phyloP scores from a whole-genome alignment of 2,329 filamentous ascomycete species.

The Capronia epimyces region DNA sequence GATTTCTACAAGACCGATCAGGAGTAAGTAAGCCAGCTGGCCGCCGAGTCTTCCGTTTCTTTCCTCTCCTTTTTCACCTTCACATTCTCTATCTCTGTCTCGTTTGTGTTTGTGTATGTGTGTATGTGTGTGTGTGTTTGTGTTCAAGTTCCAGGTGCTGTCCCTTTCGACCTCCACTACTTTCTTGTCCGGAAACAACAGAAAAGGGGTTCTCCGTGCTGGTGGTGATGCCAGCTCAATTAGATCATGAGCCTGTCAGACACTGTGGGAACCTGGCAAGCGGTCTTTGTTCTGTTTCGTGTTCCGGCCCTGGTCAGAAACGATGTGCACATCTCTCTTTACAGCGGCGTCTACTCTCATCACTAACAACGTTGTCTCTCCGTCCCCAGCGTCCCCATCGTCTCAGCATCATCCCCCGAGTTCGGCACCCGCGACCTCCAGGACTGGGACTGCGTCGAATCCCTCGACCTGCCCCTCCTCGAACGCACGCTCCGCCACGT shows the following conservation, averaged over 20 bases:
- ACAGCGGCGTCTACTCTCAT: too few relatives aligned
- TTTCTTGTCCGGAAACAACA: too few relatives aligned
- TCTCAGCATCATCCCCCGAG: conserved; percentile 44
- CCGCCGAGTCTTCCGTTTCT: neutral
- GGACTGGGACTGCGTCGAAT: conserved; percentile 87
- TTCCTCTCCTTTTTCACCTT: neutral
- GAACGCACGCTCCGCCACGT: conserved; percentile 64
- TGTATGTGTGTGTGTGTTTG: too few relatives aligned
- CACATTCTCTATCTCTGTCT: neutral
- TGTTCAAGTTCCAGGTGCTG: neutral
- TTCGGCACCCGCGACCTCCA: conserved; percentile 49
- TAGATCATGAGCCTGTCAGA: too few relatives aligned
- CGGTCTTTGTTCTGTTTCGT: too few relatives aligned
- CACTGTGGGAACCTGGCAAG: too few relatives aligned
- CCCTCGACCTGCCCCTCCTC: conserved; percentile 68
- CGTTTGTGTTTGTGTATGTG: neutral
- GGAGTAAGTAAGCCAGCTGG: conserved; percentile 47
- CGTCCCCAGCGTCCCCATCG: conserved; percentile 39
- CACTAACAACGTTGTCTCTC: neutral
- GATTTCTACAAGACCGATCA: conserved; percentile 80
- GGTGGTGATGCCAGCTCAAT: too few relatives aligned
- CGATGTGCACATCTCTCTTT: too few relatives aligned
- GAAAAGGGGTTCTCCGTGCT: too few relatives aligned
- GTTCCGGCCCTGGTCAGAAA: too few relatives aligned
- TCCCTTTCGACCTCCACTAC: neutral